Base-by-base conservation (phyloP, 164 flowering plant genomes). In the Akebia trifoliata region DNA sequence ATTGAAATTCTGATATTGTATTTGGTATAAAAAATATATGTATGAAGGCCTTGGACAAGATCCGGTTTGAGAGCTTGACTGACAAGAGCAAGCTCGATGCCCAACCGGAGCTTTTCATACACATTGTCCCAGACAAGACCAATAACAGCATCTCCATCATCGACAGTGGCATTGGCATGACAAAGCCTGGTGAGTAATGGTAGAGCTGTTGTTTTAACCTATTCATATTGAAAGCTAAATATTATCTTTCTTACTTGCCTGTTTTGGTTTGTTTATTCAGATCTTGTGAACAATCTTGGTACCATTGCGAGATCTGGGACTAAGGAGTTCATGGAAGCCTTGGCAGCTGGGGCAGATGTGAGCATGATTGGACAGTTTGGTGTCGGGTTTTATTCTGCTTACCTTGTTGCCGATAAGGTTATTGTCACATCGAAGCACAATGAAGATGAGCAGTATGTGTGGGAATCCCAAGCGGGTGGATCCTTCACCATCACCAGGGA, bases 311-410 rank as follows among this genome's bases (percentile, higher is more conserved):
- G 52, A 18, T 48, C 52, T 21, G 52, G 52, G n/a, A 48, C 52
- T 2, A 48, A 48, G 52, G 52, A 48, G 29, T 48, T 48, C 52
- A 48, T 48, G 52, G 52, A 48, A 26, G 52, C 52, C 6, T 28
- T 48, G 52, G 31, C 52, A 24, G 52, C 52, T 6, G 52, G 52
- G 8, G 52, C 52, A 2, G 52, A 48, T 48, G 52, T 48, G 28
- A 48, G 52, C 32, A 48, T 48, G 52, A 48, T 48, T 28, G 52
- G 52, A 5, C 52, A 48, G 29, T 48, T 48, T 26, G 52, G 52
- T 26, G 52, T 48, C 14, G 52, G 52, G n/a, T 48, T 48, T 31
- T 48, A 48, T 31, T 48, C 52, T 26, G 52, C 52, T 48, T 48
- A 48, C 15, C 52, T 48, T 48, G 52, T 48, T 21, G 52, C 52